Evolutionary conservation across 2,329 filamentous ascomycete genomes (phyloP), one percentile per base, ranked within the genome.

Genomic region (Ceratocystis diversiconidia): DNA sequence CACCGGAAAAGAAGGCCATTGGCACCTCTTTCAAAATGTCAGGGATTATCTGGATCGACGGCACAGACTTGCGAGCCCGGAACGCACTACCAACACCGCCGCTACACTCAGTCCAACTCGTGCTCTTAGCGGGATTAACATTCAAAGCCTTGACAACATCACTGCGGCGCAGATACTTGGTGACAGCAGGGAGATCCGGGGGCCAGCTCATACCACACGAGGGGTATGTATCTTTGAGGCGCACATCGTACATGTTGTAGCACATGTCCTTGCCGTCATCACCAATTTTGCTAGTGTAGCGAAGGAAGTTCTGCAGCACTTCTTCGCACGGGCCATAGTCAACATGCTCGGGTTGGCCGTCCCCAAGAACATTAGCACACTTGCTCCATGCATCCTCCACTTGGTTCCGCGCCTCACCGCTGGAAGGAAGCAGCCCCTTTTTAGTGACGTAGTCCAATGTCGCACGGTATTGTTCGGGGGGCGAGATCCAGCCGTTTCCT

Each of bases 171-270:
- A 99, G 82, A 74, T 97, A 99, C 0, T 91, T 90, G 5, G 85
- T 89, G 25, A 99, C 83, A 62, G 82, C 73, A 60, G 76, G 75
- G 72, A 99, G 79, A 76, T 99, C 94, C 69, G 91, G 88, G 41
- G 94, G 94, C 95, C 95, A 99, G 77, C 91, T 92, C 92, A 96
- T 96, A 70, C 94, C 94, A 74, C 94, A 99, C 69, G 86, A 87
- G 3, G 89, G 88, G 74, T 84, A 90, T 5, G 78, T 78, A 75
- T 99, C 94, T 69, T 80, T 85, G 60, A 96, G 81, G 60, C 92
- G 89, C 64, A 97, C 82, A 74, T 99, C 94, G 75, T 99, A 99
- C 90, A 97, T 96, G 77, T 99, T 99, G 73, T 86, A 75, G 75
- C 95, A 99, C 61, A 81, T 76, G 65, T 81, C 75, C 22, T 79